Evolutionary conservation across 2,329 filamentous ascomycete genomes (phyloP).

Genomic region (Aspergillus carbonarius): DNA sequence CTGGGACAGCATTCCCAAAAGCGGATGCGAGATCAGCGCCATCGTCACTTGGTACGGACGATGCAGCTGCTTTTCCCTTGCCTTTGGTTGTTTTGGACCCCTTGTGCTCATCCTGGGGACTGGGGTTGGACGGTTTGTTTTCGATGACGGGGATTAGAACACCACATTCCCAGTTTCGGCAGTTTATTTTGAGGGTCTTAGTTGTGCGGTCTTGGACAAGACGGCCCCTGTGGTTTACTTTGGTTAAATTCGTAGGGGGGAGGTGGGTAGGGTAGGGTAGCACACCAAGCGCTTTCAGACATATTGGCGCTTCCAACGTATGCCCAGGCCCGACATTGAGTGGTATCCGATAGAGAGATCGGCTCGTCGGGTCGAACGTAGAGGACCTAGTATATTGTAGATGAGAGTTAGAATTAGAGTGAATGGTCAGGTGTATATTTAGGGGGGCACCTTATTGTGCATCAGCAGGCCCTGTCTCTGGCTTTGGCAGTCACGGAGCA

Average conservation of each 20-base stretch:
- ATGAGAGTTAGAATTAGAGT: background rate
- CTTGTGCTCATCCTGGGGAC: background rate
- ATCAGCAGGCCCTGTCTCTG: conserved; percentile 70
- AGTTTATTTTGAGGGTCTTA: conserved; percentile 71
- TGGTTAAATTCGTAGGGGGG: too few species aligned
- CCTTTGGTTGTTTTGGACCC: background rate
- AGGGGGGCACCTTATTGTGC: conserved; percentile 74
- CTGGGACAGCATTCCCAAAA: conserved; percentile 43
- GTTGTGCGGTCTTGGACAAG: conserved; percentile 68
- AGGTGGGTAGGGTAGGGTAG: too few species aligned
- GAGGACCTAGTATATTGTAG: conserved; percentile 28
- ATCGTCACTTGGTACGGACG: background rate
- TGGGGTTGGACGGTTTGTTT: conserved; percentile 3
- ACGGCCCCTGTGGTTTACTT: conserved; percentile 68
- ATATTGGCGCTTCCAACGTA: conserved; percentile 92
- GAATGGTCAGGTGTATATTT: background rate
- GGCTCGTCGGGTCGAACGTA: conserved; percentile 32
- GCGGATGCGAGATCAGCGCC: conserved; percentile 21
- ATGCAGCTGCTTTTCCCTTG: conserved; percentile 28
- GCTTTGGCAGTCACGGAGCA: conserved; percentile 75
- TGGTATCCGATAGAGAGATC: conserved; percentile 22
- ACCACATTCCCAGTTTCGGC: conserved; percentile 95
- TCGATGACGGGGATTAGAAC: conserved; percentile 66
- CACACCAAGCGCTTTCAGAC: conserved; percentile 88
- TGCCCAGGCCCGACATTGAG: conserved; percentile 61